Conservation (phyloP, 2,329 filamentous ascomycete species). For the Xylariaceae sp. region DNA sequence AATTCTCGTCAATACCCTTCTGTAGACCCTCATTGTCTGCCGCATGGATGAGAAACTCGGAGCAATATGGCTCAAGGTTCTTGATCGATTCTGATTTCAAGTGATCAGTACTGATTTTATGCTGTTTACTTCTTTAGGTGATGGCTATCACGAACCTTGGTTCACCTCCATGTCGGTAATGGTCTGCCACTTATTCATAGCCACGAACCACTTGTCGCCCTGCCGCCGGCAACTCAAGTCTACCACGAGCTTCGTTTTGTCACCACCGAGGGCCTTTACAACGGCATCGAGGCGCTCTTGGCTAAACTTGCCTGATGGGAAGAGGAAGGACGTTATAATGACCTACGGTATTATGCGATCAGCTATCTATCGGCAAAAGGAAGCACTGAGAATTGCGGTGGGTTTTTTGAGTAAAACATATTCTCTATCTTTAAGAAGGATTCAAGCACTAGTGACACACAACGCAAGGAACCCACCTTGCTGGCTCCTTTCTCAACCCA, state of each 20-base stretch:
- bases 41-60: slow-evolving; percentile 94
- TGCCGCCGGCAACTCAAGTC: slow-evolving; percentile 86
- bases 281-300: slow-evolving; percentile 71
- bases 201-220: slow-evolving; percentile 83
- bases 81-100: slow-evolving; percentile 65
- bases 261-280: slow-evolving; percentile 65
- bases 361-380: no score
- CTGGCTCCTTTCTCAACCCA: slow-evolving; percentile 89
- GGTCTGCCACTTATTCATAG: slow-evolving; percentile 99
- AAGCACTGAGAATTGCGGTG: no score
- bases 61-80: slow-evolving; percentile 83
- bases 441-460: not conserved
- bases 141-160: slow-evolving; percentile 54
- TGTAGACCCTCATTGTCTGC: slow-evolving; percentile 96
- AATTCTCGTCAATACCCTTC: slow-evolving; percentile 79
- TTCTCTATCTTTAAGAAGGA: no score
- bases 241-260: slow-evolving; percentile 81
- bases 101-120: no score
- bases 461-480: slow-evolving; percentile 56
- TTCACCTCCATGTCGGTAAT: slow-evolving; percentile 95
- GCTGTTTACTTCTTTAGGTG: no score
- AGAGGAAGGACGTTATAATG: slow-evolving; percentile 94
- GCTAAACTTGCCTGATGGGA: slow-evolving; percentile 79
- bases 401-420: no score
- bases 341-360: slow-evolving; percentile 54